Evolutionary conservation across 495 filamentous ascomycete species (phyloP).

Genomic region (Lophiotrema nucula): DNA sequence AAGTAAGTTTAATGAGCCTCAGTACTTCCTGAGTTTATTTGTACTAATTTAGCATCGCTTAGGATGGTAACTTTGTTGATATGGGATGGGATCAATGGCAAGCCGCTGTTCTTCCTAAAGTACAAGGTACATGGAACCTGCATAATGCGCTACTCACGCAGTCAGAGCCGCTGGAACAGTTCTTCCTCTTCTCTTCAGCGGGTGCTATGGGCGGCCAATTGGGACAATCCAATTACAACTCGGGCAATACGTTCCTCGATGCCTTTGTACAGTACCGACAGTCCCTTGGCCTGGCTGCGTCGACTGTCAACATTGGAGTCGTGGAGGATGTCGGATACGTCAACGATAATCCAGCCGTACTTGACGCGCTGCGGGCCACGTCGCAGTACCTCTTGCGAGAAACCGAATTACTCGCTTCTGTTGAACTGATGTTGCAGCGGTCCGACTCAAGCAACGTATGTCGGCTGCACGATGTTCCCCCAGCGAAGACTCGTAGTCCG

Average conservation of each 20-base stretch:
- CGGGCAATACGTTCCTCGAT: conserved; percentile 31
- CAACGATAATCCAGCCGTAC: too few species aligned
- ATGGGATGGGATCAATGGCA: conserved; percentile 20
- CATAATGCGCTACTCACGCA: background rate
- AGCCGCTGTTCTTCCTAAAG: conserved; percentile 3
- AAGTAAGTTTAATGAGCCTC: too few species aligned
- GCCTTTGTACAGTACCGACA: conserved; percentile 17
- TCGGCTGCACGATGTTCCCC: too few species aligned
- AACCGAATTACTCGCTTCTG: too few species aligned
- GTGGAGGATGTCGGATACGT: conserved; percentile 27
- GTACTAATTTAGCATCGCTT: too few species aligned
- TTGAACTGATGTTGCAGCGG: too few species aligned
- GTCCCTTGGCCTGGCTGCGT: conserved; percentile 6
- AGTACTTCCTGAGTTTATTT: too few species aligned
- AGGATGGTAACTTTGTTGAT: background rate
- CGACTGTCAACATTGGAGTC: conserved; percentile 23
- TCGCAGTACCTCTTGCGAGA: too few species aligned
- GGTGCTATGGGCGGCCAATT: conserved; percentile 4
- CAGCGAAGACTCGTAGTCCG: too few species aligned
- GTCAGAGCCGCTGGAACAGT: conserved; percentile 36
- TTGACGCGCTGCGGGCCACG: too few species aligned
- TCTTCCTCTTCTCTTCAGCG: conserved; percentile 20
- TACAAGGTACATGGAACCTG: conserved; percentile 21
- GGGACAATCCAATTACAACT: conserved; percentile 29
- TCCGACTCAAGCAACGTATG: too few species aligned